Evolutionary conservation across 768 basidiomycete species (phyloP), one percentile per base, ranked within the genome.

Genomic region (Suillus fuscotomentosus): DNA sequence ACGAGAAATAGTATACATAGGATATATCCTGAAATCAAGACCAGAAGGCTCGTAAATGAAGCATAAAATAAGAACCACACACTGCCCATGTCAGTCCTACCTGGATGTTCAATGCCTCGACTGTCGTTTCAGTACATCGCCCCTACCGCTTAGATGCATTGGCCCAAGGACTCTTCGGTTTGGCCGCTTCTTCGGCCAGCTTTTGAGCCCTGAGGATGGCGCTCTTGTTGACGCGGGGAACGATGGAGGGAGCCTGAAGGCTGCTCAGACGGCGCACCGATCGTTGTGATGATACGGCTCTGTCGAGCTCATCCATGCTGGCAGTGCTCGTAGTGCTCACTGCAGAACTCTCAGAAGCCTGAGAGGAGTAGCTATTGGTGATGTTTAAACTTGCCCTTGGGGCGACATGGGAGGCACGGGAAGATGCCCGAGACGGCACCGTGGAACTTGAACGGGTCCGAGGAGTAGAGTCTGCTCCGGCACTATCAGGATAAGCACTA

Each of bases 141-240:
- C 68, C 31, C 48, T 66, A 75, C 22, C 74, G 72, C 34, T 47
- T 69, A 20, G 73, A 69, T 24, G 74, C 74, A 36, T 75, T 74
- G 47, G 74, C 74, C 74, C 74, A 75, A 17, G 60, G 73, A 36
- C 74, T 75, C 68, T 72, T 76, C 5, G 74, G 74, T 41, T 74
- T 76, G 22, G 74, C 68, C 34, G 74, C 71, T 0, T 75, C 75
- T 20, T 51, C 60, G 3, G 69, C 88, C 77, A 85, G 81, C 79
- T 92, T 92, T 66, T 88, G 88, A 13, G 81, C 85, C 27, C 92
- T 82, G 61, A 94, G 73, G 7, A 85, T 77, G 3, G 93, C 91
- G 69, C 88, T 92, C 73, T 83, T 87, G 75, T 95, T 95, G 66
- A 80, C 84, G 61, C 90, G 81, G 9, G 92, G 93, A 10, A 75